Evolutionary conservation across 2,329 filamentous ascomycete genomes (phyloP).

Genomic region (Chaetomiaceae sp.): DNA sequence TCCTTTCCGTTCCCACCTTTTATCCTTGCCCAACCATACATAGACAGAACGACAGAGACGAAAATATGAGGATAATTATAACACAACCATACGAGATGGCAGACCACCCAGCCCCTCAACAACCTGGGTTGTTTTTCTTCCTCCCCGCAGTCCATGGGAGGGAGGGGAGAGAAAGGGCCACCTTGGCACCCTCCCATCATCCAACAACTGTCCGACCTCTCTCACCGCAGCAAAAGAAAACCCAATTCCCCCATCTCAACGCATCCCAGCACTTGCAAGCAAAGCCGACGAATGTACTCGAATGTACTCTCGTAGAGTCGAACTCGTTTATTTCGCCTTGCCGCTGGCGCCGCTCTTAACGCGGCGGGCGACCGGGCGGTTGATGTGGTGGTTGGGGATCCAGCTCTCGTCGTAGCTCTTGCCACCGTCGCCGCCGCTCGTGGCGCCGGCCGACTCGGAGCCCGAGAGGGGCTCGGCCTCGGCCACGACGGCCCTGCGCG

Average conservation of each 20-base stretch:
- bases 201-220: too few species aligned
- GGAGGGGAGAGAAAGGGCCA: too few species aligned
- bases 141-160: too few species aligned
- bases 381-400: conserved; percentile 87
- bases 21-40: conserved; percentile 1
- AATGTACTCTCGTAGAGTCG: too few species aligned
- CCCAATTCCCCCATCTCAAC: too few species aligned
- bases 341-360: conserved; percentile 54
- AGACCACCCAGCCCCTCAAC: background rate
- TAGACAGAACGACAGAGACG: background rate
- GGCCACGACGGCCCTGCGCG: conserved; percentile 49
- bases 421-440: conserved; percentile 52
- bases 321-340: conserved; percentile 29
- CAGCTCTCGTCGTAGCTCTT: conserved; percentile 87
- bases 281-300: background rate
- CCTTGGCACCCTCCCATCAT: background rate
- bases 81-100: conserved; percentile 4
- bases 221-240: too few species aligned
- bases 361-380: conserved; percentile 69
- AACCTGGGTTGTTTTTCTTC: too few species aligned
- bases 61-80: background rate
- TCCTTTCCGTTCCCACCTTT: conserved; percentile 3
- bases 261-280: too few species aligned
- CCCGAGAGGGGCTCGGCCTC: conserved; percentile 59
- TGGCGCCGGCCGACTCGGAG: conserved; percentile 64